These are phyloP conservation scores for Boletellus sp. DNA, from an alignment of 768 basidiomycete species.

Conservation along the genomic window DNA sequence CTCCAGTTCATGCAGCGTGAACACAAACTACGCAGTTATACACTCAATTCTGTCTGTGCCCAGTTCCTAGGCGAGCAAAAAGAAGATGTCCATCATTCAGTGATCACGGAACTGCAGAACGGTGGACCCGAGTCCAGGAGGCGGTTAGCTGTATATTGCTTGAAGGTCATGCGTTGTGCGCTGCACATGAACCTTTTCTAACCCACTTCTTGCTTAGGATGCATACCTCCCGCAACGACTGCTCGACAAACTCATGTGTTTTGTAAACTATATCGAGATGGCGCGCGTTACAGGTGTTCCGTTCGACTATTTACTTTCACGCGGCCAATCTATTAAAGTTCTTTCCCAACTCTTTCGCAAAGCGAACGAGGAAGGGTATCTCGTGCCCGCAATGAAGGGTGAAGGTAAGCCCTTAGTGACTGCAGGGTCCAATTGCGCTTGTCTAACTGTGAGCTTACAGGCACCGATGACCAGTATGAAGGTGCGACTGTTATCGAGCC, in stretches of 20 bases:
- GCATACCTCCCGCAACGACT: constrained; percentile 96
- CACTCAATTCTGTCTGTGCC: constrained; percentile 96
- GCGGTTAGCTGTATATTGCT: constrained; percentile 93
- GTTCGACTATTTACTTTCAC: constrained; percentile 90
- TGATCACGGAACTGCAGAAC: constrained; percentile 97
- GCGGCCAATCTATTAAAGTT: constrained; percentile 98
- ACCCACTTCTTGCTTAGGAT: constrained; percentile 52
- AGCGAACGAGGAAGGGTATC: constrained; percentile 87
- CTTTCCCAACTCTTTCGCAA: constrained; percentile 92
- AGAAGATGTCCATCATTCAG: constrained; percentile 97
- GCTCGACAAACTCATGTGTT: constrained; percentile 98
- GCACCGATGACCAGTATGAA: constrained; percentile 94
- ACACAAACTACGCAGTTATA: constrained; percentile 94
- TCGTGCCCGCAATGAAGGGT: constrained; percentile 79
- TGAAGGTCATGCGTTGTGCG: constrained; percentile 60
- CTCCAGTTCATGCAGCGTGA: constrained; percentile 99
- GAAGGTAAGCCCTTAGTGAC: constrained; percentile 55
- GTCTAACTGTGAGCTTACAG: constrained; percentile 35
- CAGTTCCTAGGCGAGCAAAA: constrained; percentile 98
- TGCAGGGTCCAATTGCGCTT: background rate
- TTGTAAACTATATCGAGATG: constrained; percentile 99
- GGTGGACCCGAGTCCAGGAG: constrained; percentile 91
- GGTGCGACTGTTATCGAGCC: constrained; percentile 99
- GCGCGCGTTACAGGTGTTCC: constrained; percentile 99
- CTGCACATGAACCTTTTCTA: background rate